Evolutionary conservation across 1,284 basidiomycete genomes (phyloP).

Genomic region (Testicularia cyperi): DNA sequence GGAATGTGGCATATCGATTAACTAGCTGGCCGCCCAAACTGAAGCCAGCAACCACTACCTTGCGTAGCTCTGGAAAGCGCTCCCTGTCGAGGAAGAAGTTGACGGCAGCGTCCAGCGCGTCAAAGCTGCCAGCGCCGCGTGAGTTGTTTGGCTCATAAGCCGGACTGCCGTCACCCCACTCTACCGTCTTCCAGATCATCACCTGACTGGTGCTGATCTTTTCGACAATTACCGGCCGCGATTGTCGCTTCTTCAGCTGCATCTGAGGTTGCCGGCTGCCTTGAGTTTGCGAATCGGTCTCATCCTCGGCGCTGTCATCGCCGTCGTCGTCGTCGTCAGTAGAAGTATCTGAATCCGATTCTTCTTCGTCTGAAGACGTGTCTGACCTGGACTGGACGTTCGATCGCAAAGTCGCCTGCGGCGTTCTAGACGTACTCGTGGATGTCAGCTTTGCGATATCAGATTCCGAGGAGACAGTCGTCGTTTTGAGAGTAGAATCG

Average conservation of each 20-base stretch:
- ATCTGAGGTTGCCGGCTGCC: too few relatives aligned
- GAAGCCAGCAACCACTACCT: slow-evolving; percentile 54
- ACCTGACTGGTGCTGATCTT: slow-evolving; percentile 18
- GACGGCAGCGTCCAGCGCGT: slow-evolving; percentile 45
- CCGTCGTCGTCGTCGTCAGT: background rate
- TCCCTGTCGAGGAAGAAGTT: slow-evolving; percentile 35
- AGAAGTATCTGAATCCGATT: background rate
- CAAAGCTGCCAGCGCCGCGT: slow-evolving; percentile 27
- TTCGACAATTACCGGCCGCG: slow-evolving; percentile 5
- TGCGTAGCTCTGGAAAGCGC: slow-evolving; percentile 46
- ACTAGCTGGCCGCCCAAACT: slow-evolving; percentile 48
- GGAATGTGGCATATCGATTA: slow-evolving; percentile 46
- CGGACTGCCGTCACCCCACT: slow-evolving; percentile 43
- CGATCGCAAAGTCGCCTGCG: background rate
- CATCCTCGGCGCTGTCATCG: background rate
- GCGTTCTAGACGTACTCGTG: background rate
- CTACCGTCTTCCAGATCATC: slow-evolving; percentile 38
- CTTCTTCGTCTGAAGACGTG: too few relatives aligned
- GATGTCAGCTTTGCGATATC: background rate
- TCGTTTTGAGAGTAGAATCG: slow-evolving; percentile 6
- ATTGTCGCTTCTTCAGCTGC: background rate
- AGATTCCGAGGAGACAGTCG: too few relatives aligned
- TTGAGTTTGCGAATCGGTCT: background rate
- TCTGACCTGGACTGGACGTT: too few relatives aligned
- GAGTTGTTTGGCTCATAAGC: slow-evolving; percentile 32